Evolutionary conservation across 176 grass and related monocot genomes (phyloP), one percentile per base, ranked within the genome.

Genomic region (Oryza meridionalis): DNA sequence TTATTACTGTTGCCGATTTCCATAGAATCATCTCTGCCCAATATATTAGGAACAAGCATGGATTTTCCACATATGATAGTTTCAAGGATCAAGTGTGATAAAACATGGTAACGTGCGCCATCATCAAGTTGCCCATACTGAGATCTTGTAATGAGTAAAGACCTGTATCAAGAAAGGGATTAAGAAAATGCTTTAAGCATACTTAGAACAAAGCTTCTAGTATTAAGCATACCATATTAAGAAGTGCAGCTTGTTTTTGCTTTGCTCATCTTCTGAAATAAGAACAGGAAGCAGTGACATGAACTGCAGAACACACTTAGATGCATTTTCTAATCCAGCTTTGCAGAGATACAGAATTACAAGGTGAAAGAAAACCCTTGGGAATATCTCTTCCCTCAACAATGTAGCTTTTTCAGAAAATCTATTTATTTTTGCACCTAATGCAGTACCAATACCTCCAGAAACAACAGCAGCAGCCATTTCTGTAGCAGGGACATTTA

Each of bases 401-500:
- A 98, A 76, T 89, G 93, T 98, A 84, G 93, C 96, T 98, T 95
- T 98, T 45, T 98, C 96, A 25, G 89, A 55, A 55, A 55, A 55
- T 55, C 51, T 46, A 78, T 87, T 69, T 86, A 89, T 98, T 70
- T 88, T 95, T 25, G 83, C 93, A 82, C 90, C 84, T 72, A 98
- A 91, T 68, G 92, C 82, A 21, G 81, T 91, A 73, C 89, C 81
- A 70, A 98, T 93, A 61, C 95, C 95, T 84, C 95, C 95, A 62
- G 95, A 87, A 69, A 98, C 92, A 88, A 98, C 95, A 70, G 91
- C 95, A 82, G 92, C 90, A 85, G 96, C 96, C 93, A 93, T 94
- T 93, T 98, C 96, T 72, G 96, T 89, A 88, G 96, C 96, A 27
- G 96, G 96, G 64, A 98, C 93, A 88, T 98, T 98, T 64, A 98